Evolutionary conservation across 768 basidiomycete genomes (phyloP), one percentile per base, ranked within the genome.

Genomic region (Phylloporus rhodoxanthus): DNA sequence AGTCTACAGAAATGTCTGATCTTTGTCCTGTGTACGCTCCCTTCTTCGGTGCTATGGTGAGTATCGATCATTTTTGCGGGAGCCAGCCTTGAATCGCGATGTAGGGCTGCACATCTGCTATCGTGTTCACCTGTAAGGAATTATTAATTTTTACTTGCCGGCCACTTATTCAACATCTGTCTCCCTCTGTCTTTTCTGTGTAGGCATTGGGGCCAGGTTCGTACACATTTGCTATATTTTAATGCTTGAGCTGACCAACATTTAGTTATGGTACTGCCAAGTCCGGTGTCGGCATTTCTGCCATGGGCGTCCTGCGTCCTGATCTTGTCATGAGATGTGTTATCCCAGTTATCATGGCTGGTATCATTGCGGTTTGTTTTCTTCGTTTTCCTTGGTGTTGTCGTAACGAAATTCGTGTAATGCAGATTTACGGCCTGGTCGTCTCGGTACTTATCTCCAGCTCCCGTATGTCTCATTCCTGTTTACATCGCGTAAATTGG

Each of bases 321-420:
- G 94, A 95, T 77, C 77, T 86, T 62, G 94, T 97, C 90, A 95
- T 98, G 89, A 92, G 86, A 77, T 94, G 88, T 81, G 85, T 88
- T 57, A 83, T 98, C 45, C 94, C 94, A 40, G 93, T 97, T 68
- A 87, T 99, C 72, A 97, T 98, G 95, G 95, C 95, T 78, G 95
- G 95, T 92, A 98, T 98, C 75, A 96, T 98, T 74, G 95, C 90
- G 68, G 95, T 98, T 59, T 57, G 91, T 84, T 29, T 36, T 26
- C 33, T 23, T 28, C 43, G 28, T 8, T 44, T 13, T 32, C 47
- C 8, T 30, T 15, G 2, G 41, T 5, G 15, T 14, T 20, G 19
- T 39, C 9, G 17, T 51, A n/a, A 54, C 38, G 17, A 26, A 17
- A 23, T 8, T 23, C 21, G 10, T 26, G 17, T 17, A 26, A 43